A percentile compares a stretch with the other conserved stretches of the same genome.
Evolutionary conservation across 306 rosid species (phyloP).

Genomic region (Trichosanthes cucumerina): DNA sequence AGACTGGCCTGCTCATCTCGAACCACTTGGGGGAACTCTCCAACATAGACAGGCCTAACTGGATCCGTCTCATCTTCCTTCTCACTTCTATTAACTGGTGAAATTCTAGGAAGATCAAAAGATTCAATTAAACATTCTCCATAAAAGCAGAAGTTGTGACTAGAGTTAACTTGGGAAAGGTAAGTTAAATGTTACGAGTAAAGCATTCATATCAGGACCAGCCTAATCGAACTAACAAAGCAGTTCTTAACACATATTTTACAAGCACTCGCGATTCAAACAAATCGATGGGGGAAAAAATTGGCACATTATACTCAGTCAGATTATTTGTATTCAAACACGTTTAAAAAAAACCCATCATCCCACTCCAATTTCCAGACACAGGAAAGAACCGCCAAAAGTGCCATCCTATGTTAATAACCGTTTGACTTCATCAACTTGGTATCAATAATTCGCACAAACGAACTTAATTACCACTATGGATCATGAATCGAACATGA

Average conservation of each 20-base stretch:
- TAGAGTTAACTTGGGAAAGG: background rate
- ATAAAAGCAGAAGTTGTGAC: background rate
- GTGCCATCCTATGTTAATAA: background rate
- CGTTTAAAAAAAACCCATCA: background rate
- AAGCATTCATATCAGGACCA: background rate
- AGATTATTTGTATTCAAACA: background rate
- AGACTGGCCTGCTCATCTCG: conserved; percentile 54
- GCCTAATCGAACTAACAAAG: background rate
- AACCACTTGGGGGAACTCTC: conserved; percentile 72
- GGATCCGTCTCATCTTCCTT: conserved; percentile 40
- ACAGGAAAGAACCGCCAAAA: background rate
- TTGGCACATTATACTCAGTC: background rate
- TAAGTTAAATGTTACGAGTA: background rate
- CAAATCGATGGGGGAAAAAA: background rate
- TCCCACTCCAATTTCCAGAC: background rate
- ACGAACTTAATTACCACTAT: background rate
- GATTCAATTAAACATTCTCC: background rate
- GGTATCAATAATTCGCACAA: background rate
- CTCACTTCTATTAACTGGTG: conserved; percentile 43
- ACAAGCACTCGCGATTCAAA: background rate
- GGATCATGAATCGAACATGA: background rate
- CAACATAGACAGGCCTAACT: conserved; percentile 70
- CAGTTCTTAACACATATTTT: background rate
- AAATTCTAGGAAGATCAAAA: conserved; percentile 35
- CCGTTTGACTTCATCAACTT: background rate